These are phyloP conservation scores for Gigaspora rosea DNA, from an alignment of 192 early-diverging fungal genomes.

Conservation along the genomic window DNA sequence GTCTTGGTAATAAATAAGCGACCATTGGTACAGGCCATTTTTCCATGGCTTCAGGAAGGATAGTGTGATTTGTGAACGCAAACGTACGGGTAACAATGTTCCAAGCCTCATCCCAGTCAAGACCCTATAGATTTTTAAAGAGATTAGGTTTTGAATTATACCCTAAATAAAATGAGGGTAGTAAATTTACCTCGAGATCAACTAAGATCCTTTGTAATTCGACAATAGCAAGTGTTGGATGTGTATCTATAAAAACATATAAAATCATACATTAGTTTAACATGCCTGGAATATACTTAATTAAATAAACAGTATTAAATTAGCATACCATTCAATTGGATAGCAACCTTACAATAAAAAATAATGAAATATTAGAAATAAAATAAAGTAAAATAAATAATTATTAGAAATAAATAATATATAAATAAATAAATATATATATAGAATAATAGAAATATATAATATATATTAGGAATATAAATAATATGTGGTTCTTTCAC, in stretches of 20 bases:
- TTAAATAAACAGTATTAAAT: not conserved
- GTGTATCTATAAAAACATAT: conserved; percentile 68
- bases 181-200: conserved; percentile 71
- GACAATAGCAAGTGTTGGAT: conserved; percentile 92
- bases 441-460: too few species aligned
- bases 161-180: not conserved
- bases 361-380: not conserved
- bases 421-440: too few species aligned
- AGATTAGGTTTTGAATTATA: not conserved
- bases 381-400: not conserved
- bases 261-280: not conserved
- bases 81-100: conserved; percentile 85
- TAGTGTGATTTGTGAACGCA: conserved; percentile 99
- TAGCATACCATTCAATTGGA: conserved; percentile 85
- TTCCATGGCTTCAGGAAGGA: conserved; percentile 98
- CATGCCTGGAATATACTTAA: not conserved
- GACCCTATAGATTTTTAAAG: conserved; percentile 35
- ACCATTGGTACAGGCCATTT: conserved; percentile 96
- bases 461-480: too few species aligned
- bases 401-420: not conserved
- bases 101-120: conserved; percentile 96
- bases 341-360: conserved; percentile 51
- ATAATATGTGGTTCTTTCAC: too few species aligned
- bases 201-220: conserved; percentile 93
- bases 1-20: conserved; percentile 89